Conservation (phyloP, 192 early-diverging fungal genomes). For the Chytriomyces sp. region DNA sequence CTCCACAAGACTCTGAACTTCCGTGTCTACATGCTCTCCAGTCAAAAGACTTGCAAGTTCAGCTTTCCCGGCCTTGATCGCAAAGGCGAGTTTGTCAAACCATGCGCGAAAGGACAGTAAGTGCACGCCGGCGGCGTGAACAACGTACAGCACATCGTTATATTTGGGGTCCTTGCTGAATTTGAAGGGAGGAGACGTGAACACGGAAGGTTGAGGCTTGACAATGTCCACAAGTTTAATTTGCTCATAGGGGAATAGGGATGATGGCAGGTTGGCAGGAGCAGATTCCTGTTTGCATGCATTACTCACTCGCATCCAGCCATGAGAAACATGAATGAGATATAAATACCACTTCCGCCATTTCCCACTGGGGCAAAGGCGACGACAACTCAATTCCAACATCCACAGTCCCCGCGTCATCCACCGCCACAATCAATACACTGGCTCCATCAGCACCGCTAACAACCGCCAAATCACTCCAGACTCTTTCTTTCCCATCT, state of each 20-base stretch:
- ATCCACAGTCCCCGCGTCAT: neutral
- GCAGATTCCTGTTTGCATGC: constrained; percentile 1
- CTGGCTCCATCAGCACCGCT: neutral
- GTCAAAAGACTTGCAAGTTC: neutral
- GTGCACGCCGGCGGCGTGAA: constrained; percentile 2
- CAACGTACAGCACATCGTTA: constrained; percentile 3
- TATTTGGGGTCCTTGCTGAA: constrained; percentile 13
- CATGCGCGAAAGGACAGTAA: constrained; percentile 12
- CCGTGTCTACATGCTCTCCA: constrained; percentile 1
- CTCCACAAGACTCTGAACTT: constrained; percentile 13
- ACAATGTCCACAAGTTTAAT: neutral
- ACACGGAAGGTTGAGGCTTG: no score
- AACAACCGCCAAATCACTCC: neutral
- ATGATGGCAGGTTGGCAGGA: neutral
- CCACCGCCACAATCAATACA: neutral
- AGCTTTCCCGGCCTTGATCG: neutral
- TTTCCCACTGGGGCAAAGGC: constrained; percentile 7
- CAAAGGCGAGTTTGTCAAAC: neutral
- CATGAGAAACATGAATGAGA: neutral
- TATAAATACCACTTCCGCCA: constrained; percentile 6
- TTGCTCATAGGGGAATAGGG: constrained; percentile 3
- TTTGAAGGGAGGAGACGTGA: neutral
- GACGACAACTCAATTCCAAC: neutral
- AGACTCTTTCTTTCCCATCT: no score
- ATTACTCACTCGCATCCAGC: no score